Evolutionary conservation across 176 grass and related monocot species (phyloP).

Genomic region (Saccharum officinarum): DNA sequence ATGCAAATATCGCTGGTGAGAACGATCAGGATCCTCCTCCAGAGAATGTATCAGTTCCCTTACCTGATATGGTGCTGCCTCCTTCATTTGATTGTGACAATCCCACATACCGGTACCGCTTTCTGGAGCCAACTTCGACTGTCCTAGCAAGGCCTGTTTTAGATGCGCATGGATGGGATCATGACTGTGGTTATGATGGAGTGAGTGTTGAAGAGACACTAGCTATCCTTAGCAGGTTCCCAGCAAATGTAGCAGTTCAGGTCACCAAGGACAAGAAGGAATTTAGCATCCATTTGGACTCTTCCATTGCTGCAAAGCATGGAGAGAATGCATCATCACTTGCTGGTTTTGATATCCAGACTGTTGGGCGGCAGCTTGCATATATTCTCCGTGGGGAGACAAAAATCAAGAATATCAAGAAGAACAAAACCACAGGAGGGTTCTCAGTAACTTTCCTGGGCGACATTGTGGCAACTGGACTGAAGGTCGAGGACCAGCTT

Average conservation of each 20-base stretch:
- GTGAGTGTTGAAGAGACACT: slow-evolving; percentile 84
- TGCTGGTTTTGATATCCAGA: slow-evolving; percentile 86
- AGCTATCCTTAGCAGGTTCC: slow-evolving; percentile 63
- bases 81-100: slow-evolving; percentile 86
- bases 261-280: slow-evolving; percentile 98
- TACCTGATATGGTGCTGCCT: slow-evolving; percentile 91
- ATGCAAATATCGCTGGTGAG: slow-evolving; percentile 52
- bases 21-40: slow-evolving; percentile 81
- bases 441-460: slow-evolving; percentile 85
- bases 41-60: slow-evolving; percentile 70
- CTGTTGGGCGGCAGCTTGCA: slow-evolving; percentile 68
- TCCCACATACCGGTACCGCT: slow-evolving; percentile 85
- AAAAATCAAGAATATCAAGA: slow-evolving; percentile 90
- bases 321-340: slow-evolving; percentile 83
- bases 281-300: slow-evolving; percentile 94
- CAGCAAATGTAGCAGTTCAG: slow-evolving; percentile 65
- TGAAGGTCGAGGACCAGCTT: slow-evolving; percentile 89
- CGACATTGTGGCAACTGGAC: slow-evolving; percentile 79
- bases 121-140: slow-evolving; percentile 73
- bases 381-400: slow-evolving; percentile 87
- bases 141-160: slow-evolving; percentile 82
- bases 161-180: slow-evolving; percentile 87
- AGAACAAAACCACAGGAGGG: slow-evolving; percentile 88
- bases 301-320: slow-evolving; percentile 86
- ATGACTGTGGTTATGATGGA: slow-evolving; percentile 96